phyloP scores from a whole-genome alignment of 2,329 filamentous ascomycete species.

The Penicillium decumbens region DNA sequence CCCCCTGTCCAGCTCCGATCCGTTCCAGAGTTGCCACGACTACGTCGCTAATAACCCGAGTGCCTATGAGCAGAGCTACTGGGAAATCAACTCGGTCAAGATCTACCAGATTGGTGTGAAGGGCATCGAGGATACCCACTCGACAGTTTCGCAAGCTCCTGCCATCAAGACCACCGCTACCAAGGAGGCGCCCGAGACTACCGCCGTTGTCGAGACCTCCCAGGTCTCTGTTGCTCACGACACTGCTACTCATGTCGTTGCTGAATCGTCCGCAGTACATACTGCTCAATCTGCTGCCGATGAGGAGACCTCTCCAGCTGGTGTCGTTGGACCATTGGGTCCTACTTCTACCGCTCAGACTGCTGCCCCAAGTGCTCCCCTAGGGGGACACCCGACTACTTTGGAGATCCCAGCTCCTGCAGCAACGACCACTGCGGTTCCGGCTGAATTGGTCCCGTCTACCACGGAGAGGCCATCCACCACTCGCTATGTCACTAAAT shows the following conservation, averaged over 20 bases:
- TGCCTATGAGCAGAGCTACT: conserved; percentile 70
- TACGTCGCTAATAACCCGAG: conserved; percentile 67
- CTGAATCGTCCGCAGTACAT: not conserved
- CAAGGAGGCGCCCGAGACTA: not conserved
- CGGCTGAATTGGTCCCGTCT: not conserved
- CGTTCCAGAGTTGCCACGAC: conserved; percentile 63
- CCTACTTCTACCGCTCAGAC: not conserved
- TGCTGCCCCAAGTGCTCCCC: not conserved
- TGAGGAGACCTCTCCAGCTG: not conserved
- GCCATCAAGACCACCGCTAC: not conserved
- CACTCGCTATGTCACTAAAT: not conserved
- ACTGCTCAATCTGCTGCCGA: not conserved
- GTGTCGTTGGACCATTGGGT: not conserved
- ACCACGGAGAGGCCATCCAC: not conserved
- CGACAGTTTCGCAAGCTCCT: conserved; percentile 1
- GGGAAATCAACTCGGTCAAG: conserved; percentile 68
- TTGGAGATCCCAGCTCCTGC: not conserved
- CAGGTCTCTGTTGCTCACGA: not conserved
- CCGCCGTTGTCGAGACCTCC: not conserved
- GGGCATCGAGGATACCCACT: conserved; percentile 2
- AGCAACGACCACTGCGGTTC: not conserved
- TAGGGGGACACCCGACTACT: not conserved
- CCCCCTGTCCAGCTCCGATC: conserved; percentile 52
- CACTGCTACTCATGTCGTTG: not conserved
- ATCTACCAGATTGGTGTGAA: conserved; percentile 48